Conservation (phyloP, 2,329 filamentous ascomycete genomes). For the Paraconiothyrium brasiliense region DNA sequence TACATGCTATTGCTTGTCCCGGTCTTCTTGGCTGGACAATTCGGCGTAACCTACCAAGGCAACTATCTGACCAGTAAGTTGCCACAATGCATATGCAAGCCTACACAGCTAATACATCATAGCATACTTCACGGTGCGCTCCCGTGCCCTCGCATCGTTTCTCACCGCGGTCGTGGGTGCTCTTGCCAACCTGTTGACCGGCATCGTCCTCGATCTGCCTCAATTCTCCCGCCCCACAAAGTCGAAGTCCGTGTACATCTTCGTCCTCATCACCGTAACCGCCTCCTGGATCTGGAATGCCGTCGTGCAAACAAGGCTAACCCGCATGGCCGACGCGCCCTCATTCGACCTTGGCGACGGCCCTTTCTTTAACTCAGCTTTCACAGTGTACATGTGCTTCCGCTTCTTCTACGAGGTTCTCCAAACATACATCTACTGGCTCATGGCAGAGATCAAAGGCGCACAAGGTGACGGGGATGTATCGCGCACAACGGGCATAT, state of each 20-base stretch:
- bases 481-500: conserved; percentile 18
- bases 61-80: conserved; percentile 65
- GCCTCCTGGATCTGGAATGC: conserved; percentile 21
- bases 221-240: conserved; percentile 14
- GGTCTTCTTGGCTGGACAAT: conserved; percentile 61
- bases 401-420: conserved; percentile 21
- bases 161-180: conserved; percentile 17
- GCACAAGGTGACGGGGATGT: conserved; percentile 17
- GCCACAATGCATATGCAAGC: not conserved
- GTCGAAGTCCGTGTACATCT: conserved; percentile 17
- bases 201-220: conserved; percentile 15
- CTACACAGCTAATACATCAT: not conserved
- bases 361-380: conserved; percentile 17
- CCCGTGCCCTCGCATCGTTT: conserved; percentile 18
- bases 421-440: conserved; percentile 19
- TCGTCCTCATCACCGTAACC: conserved; percentile 16
- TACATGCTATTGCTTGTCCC: conserved; percentile 61
- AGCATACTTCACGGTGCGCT: conserved; percentile 21
- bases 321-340: conserved; percentile 7
- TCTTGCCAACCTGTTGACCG: conserved; percentile 16
- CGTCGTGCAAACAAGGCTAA: conserved; percentile 13
- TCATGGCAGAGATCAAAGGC: conserved; percentile 21
- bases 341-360: conserved; percentile 20
- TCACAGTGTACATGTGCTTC: conserved; percentile 20
- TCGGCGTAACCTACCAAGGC: conserved; percentile 62